Conservation (phyloP, 139 green algal genomes). For the Astrephomene gubernaculifera region DNA sequence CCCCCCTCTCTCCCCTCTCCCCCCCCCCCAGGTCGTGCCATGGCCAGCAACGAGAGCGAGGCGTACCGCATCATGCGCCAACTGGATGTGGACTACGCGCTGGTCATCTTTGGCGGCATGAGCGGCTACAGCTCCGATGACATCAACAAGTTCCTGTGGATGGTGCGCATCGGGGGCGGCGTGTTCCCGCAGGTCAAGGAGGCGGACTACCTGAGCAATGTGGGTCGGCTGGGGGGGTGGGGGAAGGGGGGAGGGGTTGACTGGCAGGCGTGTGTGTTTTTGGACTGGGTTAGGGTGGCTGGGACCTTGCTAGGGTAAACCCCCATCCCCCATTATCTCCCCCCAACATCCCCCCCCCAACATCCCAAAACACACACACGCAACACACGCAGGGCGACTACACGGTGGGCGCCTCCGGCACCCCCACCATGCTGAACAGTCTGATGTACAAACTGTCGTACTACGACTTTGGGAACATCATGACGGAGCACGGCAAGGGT, state of each 20-base stretch:
- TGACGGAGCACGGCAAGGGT: conserved; percentile 44
- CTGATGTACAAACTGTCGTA: conserved; percentile 90
- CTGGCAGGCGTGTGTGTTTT: not conserved
- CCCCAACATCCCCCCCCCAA: not conserved
- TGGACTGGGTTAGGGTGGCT: not conserved
- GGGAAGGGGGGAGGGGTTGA: not conserved
- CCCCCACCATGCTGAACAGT: conserved; percentile 76
- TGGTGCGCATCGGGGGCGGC: conserved; percentile 79
- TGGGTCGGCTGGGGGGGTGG: not conserved
- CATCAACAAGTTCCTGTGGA: conserved; percentile 99
- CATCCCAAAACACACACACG: too few species aligned
- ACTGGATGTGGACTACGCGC: conserved; percentile 96
- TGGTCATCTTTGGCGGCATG: conserved; percentile 95
- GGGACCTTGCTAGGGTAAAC: not conserved
- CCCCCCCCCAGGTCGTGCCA: conserved; percentile 40
- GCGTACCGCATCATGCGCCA: conserved; percentile 72
- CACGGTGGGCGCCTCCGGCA: conserved; percentile 75
- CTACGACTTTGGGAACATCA: conserved; percentile 63
- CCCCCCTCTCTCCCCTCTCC: not conserved
- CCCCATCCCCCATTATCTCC: not conserved
- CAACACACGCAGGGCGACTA: conserved; percentile 71
- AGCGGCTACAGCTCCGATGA: conserved; percentile 89
- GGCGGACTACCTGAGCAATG: conserved; percentile 82
- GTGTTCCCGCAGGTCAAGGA: conserved; percentile 91
- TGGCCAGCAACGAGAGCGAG: conserved; percentile 55